Conservation (phyloP, 129 eudicot genomes). For the Flaveria linearis region DNA sequence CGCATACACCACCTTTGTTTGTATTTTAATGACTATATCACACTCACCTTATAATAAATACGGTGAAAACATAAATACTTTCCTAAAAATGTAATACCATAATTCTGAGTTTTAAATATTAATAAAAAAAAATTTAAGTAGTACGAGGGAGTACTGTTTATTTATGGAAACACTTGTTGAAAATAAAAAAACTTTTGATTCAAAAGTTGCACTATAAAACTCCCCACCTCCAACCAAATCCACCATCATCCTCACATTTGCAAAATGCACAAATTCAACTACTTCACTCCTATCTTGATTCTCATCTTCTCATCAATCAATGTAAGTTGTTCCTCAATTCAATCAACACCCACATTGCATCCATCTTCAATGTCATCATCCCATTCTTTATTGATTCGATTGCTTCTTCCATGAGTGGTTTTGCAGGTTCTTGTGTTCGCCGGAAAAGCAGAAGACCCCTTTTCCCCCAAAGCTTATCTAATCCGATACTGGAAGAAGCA, state of each 20-base stretch:
- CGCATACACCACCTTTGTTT: too few species aligned
- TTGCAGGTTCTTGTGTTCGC: slow-evolving; percentile 41
- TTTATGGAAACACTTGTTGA: slow-evolving; percentile 1
- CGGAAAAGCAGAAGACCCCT: slow-evolving; percentile 56
- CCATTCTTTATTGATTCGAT: neutral
- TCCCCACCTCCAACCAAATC: slow-evolving; percentile 44
- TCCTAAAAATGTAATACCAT: neutral
- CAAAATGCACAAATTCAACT: slow-evolving; percentile 45
- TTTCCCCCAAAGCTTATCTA: slow-evolving; percentile 57
- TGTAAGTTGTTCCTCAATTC: slow-evolving; percentile 37
- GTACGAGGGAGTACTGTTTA: neutral
- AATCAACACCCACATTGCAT: slow-evolving; percentile 20
- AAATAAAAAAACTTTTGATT: slow-evolving; percentile 1
- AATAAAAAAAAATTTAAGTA: neutral
- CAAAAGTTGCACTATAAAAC: slow-evolving; percentile 41
- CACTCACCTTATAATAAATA: neutral
- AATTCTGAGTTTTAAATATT: neutral
- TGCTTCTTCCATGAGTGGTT: neutral
- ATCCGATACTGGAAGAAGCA: slow-evolving; percentile 78
- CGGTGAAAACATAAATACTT: neutral
- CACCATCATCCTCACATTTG: slow-evolving; percentile 38
- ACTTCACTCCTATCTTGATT: slow-evolving; percentile 37
- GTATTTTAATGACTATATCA: too few species aligned
- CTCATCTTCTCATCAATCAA: slow-evolving; percentile 36
- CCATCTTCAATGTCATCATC: neutral